phyloP scores from a whole-genome alignment of 2,329 filamentous ascomycete species.

The Verticillium tricorpus region DNA sequence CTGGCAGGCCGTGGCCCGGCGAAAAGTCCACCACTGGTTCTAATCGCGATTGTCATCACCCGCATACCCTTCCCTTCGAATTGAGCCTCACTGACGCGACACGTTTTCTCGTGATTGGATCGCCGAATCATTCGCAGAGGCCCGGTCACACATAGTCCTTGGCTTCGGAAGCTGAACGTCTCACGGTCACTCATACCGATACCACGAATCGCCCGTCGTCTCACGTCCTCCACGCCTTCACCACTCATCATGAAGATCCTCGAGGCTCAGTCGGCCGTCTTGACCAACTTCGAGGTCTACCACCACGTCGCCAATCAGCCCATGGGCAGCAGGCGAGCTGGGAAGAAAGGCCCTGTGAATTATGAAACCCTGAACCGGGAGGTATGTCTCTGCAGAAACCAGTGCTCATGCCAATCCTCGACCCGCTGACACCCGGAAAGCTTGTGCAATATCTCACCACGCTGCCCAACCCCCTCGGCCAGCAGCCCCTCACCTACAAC shows the following conservation, averaged over 20 bases:
- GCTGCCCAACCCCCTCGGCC: slow-evolving; percentile 50
- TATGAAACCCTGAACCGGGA: slow-evolving; percentile 60
- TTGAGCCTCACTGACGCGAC: not conserved
- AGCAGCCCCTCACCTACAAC: slow-evolving; percentile 49
- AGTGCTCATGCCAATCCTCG: not conserved
- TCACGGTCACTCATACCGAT: not conserved
- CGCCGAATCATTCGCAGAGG: not conserved
- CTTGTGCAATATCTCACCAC: slow-evolving; percentile 57
- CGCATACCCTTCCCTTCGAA: not conserved
- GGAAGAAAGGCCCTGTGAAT: slow-evolving; percentile 41
- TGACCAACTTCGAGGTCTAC: slow-evolving; percentile 72
- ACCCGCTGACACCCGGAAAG: slow-evolving; percentile 29
- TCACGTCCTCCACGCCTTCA: too few relatives aligned
- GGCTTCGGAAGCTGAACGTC: not conserved
- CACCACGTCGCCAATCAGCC: slow-evolving; percentile 57
- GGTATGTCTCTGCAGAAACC: slow-evolving; percentile 34
- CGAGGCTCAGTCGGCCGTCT: slow-evolving; percentile 63
- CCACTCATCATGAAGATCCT: slow-evolving; percentile 59
- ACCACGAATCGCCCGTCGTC: too few relatives aligned
- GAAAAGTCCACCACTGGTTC: not conserved
- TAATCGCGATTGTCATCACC: not conserved
- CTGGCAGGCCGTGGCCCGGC: not conserved
- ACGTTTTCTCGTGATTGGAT: not conserved
- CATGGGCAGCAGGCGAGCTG: slow-evolving; percentile 33
- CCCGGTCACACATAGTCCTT: not conserved